Base-by-base conservation (phyloP, 2,329 filamentous ascomycete genomes). In the Fusarium pseudograminearum region DNA sequence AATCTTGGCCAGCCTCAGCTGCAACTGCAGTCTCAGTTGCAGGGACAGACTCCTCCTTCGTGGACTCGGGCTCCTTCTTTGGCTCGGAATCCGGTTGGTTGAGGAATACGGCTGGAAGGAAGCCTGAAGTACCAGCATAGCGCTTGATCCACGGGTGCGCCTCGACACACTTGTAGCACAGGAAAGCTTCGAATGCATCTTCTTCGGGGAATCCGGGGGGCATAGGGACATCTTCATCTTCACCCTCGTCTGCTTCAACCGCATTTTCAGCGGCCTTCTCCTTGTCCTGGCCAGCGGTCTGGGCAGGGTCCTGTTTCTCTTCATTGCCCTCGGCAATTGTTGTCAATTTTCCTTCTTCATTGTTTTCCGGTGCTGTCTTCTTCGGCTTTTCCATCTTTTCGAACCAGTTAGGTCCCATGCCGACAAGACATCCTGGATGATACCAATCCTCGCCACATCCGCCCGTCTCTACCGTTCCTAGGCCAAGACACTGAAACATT, bases 371-470 rank as follows among this genome's bases (percentile, higher is more conserved):
- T n/a, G 38, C 22, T 12, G 71, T 80, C 18, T 68, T 44, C 46
- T 81, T 80, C n/a, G 74, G 55, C 60, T 72, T 78, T 69, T 78
- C 76, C 79, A 80, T 83, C 74, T 81, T 85, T 76, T 91, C 89
- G 69, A 85, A 89, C 89, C 92, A 94, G 62, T 89, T 86, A 14
- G 93, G 87, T 1, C 91, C 89, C 72, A 97, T 82, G 8, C 94
- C 94, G 50, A 97, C 89, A 10, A 98, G 83, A 77, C 95, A 98
- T 67, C 96, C 94, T 1, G 95, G 93, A 81, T 98, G 95, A 86
- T 93, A 98, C 95, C 95, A 98, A 77, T 98, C 95, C 81, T 98
- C 95, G 15, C 95, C 95, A 80, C 95, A 98, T 7, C 94, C 95
- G 18, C 94, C 94, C 2, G 91, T 90, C 71, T 95, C 91, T 15